Base-by-base conservation (phyloP, 2,329 filamentous ascomycete species). In the Aplosporella prunicola region DNA sequence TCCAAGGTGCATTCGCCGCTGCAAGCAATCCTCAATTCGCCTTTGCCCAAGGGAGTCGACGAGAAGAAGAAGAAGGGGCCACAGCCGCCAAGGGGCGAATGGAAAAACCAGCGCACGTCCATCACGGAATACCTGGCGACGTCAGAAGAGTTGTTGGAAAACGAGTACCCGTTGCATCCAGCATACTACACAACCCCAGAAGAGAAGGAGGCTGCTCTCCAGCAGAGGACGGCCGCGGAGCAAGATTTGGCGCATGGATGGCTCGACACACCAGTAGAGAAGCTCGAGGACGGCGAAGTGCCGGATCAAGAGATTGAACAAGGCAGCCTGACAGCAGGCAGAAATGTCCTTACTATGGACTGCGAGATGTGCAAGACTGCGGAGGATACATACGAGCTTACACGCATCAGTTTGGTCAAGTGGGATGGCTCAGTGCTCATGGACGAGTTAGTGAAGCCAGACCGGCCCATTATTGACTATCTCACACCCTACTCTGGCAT, bases 331-430 rank as follows among this genome's bases (percentile, higher is more conserved):
- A 93, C 86, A 0, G 84, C 77, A 20, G 91, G 88, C 23, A 76
- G 86, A 44, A 73, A 80, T 24, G 66, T 95, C 9, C 66, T 93
- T 32, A 81, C 86, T 1, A 68, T 98, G 38, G 91, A 98, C 57
- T 98, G 91, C 61, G 91, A 98, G 61, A 98, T 98, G 91, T 94
- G 88, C 57, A 79, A 86, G 63, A 93, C 87, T 2, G 82, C 80
- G 42, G 77, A 81, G 43, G 78, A 78, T 32, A 75, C 84, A 46
- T 85, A 82, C 45, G 85, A 88, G 23, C 76, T 98, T 28, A 93
- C 91, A 2, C 78, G 91, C 40, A 81, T 96, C 55, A 95, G 87
- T 55, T 60, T 96, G 25, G 67, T 98, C 6, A 68, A 78, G 43
- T 98, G 91, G 89, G 76, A 87, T 48, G 88, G 88, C 32, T 74